phyloP scores from a whole-genome alignment of 108 stramenopile species.

The Skeletonema costatum region DNA sequence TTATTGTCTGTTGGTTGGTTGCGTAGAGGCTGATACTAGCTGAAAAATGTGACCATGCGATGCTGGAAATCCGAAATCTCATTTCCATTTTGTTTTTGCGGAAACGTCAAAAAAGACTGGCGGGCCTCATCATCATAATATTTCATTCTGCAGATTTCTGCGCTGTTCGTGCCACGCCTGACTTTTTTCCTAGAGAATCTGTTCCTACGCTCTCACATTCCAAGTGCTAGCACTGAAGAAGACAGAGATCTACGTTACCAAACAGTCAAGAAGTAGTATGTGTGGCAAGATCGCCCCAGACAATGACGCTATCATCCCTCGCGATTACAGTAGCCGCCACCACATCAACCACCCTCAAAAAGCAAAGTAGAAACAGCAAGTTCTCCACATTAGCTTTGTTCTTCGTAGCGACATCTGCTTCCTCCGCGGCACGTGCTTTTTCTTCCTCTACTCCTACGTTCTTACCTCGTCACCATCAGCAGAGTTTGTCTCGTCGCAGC shows the following conservation, averaged over 20 bases:
- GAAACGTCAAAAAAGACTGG: too few species aligned
- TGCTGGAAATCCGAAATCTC: too few species aligned
- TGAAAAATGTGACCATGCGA: neutral
- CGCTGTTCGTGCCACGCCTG: too few species aligned
- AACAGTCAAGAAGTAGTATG: neutral
- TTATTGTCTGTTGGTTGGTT: neutral
- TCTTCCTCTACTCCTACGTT: neutral
- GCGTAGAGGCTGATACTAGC: neutral
- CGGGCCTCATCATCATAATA: too few species aligned
- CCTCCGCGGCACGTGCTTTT: neutral
- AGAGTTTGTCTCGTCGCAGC: neutral
- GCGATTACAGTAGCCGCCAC: neutral
- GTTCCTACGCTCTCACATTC: too few species aligned
- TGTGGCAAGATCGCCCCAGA: neutral
- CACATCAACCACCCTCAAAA: neutral
- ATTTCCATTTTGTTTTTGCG: too few species aligned
- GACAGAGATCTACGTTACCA: too few species aligned
- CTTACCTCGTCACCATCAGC: neutral
- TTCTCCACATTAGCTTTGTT: neutral
- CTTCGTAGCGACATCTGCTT: neutral
- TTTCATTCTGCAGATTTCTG: too few species aligned
- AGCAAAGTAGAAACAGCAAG: constrained; percentile 1
- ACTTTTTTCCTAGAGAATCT: too few species aligned
- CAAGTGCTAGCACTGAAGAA: neutral
- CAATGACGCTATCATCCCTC: neutral